Evolutionary conservation across 2,329 filamentous ascomycete genomes (phyloP).

Genomic region (Microdochium nivale): DNA sequence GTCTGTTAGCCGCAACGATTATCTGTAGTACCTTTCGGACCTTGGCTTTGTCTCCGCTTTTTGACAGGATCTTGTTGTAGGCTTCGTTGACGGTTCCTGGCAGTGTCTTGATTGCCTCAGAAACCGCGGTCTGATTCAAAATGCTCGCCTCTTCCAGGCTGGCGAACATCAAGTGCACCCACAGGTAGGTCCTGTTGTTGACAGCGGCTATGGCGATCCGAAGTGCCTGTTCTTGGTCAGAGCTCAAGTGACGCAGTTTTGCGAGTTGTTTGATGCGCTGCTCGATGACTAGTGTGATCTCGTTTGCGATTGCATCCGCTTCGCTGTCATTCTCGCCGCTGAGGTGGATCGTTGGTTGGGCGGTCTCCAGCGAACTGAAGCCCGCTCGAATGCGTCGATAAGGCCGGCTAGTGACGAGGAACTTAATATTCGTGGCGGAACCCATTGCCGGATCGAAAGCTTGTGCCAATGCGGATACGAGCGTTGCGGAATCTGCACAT

Average conservation of each 20-base stretch:
- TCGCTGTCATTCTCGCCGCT: constrained; percentile 18
- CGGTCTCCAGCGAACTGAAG: constrained; percentile 12
- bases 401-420: constrained; percentile 28
- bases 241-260: background rate
- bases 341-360: constrained; percentile 18
- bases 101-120: constrained; percentile 7
- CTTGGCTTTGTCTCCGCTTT: constrained; percentile 12
- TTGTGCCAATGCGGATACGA: constrained; percentile 14
- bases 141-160: constrained; percentile 7
- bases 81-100: constrained; percentile 18
- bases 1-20: constrained; percentile 20
- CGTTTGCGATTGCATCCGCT: constrained; percentile 15
- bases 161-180: constrained; percentile 12
- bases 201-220: constrained; percentile 5
- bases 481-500: constrained; percentile 16
- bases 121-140: constrained; percentile 4
- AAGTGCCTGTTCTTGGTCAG: constrained; percentile 3
- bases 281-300: constrained; percentile 20
- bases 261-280: constrained; percentile 8
- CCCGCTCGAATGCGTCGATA: constrained; percentile 15
- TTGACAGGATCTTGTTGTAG: constrained; percentile 25
- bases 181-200: constrained; percentile 14
- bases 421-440: constrained; percentile 22
- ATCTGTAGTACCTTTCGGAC: constrained; percentile 24
- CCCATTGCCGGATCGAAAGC: constrained; percentile 11